Evolutionary conservation across 257 asterid species (phyloP), one percentile per base, ranked within the genome.

Genomic region (Capsicum pubescens): DNA sequence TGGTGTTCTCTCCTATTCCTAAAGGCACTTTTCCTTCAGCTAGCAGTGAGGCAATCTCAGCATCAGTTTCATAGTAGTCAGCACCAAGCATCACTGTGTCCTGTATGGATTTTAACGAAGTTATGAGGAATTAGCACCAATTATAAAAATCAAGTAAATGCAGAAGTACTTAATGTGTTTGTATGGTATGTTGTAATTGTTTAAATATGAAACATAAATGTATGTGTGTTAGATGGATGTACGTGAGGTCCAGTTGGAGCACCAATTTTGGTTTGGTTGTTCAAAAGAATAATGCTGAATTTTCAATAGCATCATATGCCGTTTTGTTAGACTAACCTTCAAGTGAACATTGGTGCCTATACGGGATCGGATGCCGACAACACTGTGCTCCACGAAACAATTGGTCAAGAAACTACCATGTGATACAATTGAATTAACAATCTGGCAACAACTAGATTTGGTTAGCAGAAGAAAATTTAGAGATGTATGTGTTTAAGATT

Each of bases 21-120:
- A 91, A 54, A 5, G 98, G 98, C 83, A 93, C 98, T 90, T 93
- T 92, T 57, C 98, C 98, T 86, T 91, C 97, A 48, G 98, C 91
- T 76, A 96, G 68, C 79, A 90, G 88, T 36, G 84, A 91, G 60
- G 91, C 93, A 68, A 92, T 82, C 89, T 96, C 99, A 9, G 91
- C 89, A 77, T 92, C 97, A 54, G 98, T 94, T 94, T 96, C 98
- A 57, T 93, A 96, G 88, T 79, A 90, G 91, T 94, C 99, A 72
- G 98, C 99, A 26, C 98, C 98, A 58, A 95, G 94, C 99, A 95
- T 94, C 87, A 94, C 98, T 5, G 97, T 92, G 86, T 95, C 99
- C 99, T 94, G 89, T 87, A 87, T 58, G 39, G 58, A 71, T 74
- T 63, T 57, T 11, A 26, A 21, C 32, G 67, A 17, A 42, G 54